Base-by-base conservation (phyloP, 208 protist species). In the Willaertia magna region DNA sequence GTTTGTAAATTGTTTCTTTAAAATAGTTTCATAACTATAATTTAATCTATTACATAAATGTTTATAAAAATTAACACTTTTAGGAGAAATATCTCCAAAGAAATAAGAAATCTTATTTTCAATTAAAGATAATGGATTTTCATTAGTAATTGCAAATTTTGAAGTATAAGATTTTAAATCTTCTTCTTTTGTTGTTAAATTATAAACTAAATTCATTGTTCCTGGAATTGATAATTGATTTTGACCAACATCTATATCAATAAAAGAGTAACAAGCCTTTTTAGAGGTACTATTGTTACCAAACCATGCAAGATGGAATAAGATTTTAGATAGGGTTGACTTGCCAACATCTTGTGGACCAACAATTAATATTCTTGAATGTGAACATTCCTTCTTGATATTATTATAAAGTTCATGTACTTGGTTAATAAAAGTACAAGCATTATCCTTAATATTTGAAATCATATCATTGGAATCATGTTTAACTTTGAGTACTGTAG, bases 241-340 rank as follows among this genome's bases (percentile, higher is more conserved):
- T 22, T 83, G 43, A 20, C 78, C 78, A 49, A 83, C 46, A 55
- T 83, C 78, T 49, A 83, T 30, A 55, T 83, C 78, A 26, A n/a
- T 22, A 22, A 83, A 83, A 34, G n/a, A 22, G 34, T 26, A 49
- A 83, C 20, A 55, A 30, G 18, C 39, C 18, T 34, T 12, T 30
- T 34, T 7, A 26, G 9, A 30, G 2, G 6, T 11, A 52, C 0
- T 52, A 14, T 34, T 4, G 9, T 20, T 34, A 1, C 26, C 26
- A 67, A 67, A 67, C 55, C 26, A 34, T 4, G 78, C 78, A 40
- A 43, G 43, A 55, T 51, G 39, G 11, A 83, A 22, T 12, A 83
- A 52, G 42, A 83, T 83, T 83, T 55, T 83, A 3, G 22, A 83
- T 42, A 83, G 44, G 0, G 46, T 55, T 6, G 46, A 55, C 55